A percentile compares a stretch with the other conserved stretches of the same genome.
These are phyloP conservation scores for Ramularia endophylla DNA, from an alignment of 2,329 filamentous ascomycete genomes.

Conservation along the genomic window DNA sequence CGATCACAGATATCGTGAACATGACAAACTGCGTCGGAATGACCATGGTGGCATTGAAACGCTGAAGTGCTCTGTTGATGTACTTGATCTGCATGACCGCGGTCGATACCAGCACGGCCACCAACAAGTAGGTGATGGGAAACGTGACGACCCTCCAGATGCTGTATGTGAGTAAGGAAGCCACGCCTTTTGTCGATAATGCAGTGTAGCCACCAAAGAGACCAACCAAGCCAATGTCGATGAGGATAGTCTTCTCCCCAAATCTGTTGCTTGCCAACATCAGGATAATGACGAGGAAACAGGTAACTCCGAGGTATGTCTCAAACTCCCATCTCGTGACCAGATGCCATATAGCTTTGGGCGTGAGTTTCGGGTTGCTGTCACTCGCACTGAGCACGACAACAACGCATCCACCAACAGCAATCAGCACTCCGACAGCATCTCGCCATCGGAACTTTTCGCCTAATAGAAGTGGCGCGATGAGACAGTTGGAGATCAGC, in stretches of 20 bases:
- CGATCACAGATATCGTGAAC: conserved; percentile 91
- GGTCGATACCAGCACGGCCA: conserved; percentile 71
- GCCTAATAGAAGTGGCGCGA: conserved; percentile 89
- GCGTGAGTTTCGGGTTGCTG: conserved; percentile 84
- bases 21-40: conserved; percentile 97
- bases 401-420: conserved; percentile 80
- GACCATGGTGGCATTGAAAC: conserved; percentile 95
- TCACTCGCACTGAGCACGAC: conserved; percentile 88
- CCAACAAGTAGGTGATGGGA: conserved; percentile 82
- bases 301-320: conserved; percentile 76
- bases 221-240: conserved; percentile 88
- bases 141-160: conserved; percentile 85
- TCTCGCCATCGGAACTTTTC: conserved; percentile 82
- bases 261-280: conserved; percentile 80
- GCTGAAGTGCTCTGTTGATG: conserved; percentile 81
- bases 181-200: conserved; percentile 90
- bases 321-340: conserved; percentile 88
- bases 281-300: conserved; percentile 64
- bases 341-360: conserved; percentile 80
- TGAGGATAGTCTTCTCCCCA: conserved; percentile 78
- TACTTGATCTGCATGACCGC: conserved; percentile 97
- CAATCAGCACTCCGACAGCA: conserved; percentile 80
- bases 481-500: conserved; percentile 91
- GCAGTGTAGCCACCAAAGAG: conserved; percentile 98
- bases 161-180: conserved; percentile 87